Conservation (phyloP, 768 basidiomycete species). For the Boletus eberwhitei region DNA sequence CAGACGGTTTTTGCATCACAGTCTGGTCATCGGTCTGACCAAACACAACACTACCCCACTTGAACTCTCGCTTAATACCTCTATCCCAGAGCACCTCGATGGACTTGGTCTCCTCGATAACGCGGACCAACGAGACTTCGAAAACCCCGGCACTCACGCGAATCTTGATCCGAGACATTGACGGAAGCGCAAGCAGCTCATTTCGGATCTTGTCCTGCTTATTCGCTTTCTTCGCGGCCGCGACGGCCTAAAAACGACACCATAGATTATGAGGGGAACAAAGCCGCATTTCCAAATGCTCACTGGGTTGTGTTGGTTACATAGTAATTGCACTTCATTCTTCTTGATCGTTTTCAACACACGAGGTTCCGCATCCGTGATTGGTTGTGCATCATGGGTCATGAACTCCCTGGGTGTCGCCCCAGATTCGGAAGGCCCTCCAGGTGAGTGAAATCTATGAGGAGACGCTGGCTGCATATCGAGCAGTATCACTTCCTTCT, state of each 20-base stretch:
- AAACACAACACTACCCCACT: slow-evolving; percentile 78
- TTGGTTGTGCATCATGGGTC: neutral
- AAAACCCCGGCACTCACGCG: slow-evolving; percentile 82
- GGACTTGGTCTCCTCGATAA: slow-evolving; percentile 63
- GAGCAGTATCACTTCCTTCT: slow-evolving; percentile 76
- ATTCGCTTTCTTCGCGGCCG: slow-evolving; percentile 69
- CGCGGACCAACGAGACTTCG: slow-evolving; percentile 75
- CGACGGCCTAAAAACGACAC: slow-evolving; percentile 50
- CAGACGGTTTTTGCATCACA: slow-evolving; percentile 69
- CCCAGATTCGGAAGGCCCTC: neutral
- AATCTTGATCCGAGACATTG: slow-evolving; percentile 78
- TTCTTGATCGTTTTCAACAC: slow-evolving; percentile 73
- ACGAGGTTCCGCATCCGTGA: slow-evolving; percentile 13
- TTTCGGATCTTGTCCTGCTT: slow-evolving; percentile 71
- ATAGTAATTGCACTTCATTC: slow-evolving; percentile 70
- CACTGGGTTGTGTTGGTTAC: slow-evolving; percentile 89
- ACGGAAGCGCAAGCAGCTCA: slow-evolving; percentile 66
- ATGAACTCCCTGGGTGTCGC: neutral
- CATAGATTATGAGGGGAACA: neutral
- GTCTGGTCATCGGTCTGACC: slow-evolving; percentile 64
- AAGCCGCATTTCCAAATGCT: slow-evolving; percentile 28
- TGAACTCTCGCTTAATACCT: slow-evolving; percentile 71
- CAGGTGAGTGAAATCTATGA: slow-evolving; percentile 2
- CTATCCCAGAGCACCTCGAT: slow-evolving; percentile 83
- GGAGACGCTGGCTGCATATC: slow-evolving; percentile 33